phyloP scores from a whole-genome alignment of 2,329 filamentous ascomycete genomes.

The Aspergillus japonicus region DNA sequence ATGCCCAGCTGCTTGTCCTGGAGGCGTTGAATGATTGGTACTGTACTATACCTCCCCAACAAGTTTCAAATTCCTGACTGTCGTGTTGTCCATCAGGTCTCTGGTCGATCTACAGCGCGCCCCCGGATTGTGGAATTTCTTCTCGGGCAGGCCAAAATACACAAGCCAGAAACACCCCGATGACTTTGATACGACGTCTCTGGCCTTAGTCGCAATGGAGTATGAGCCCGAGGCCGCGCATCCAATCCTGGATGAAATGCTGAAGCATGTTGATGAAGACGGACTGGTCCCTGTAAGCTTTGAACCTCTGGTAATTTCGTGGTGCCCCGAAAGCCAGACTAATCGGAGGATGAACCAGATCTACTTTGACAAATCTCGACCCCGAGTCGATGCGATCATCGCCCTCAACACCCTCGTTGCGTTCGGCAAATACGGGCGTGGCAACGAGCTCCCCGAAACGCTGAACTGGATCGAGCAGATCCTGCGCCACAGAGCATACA shows the following conservation, averaged over 20 bases:
- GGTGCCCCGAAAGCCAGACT: too few species aligned
- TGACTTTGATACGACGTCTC: background rate
- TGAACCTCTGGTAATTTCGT: too few species aligned
- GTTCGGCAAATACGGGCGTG: constrained; percentile 7
- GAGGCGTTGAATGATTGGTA: too few species aligned
- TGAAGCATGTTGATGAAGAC: background rate
- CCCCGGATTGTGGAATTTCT: background rate
- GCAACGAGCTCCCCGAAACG: constrained; percentile 2
- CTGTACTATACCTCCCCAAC: too few species aligned
- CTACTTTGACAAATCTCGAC: background rate
- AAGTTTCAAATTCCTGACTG: too few species aligned
- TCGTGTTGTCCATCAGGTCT: too few species aligned
- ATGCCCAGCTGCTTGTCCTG: background rate
- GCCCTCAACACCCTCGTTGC: constrained; percentile 1
- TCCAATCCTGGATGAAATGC: background rate
- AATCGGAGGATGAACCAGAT: background rate
- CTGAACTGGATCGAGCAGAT: constrained; percentile 3
- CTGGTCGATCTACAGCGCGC: background rate
- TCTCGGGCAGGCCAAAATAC: background rate
- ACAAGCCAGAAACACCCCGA: background rate
- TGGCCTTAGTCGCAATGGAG: background rate
- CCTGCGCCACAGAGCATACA: constrained; percentile 7
- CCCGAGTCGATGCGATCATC: constrained; percentile 2
- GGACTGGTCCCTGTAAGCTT: background rate
- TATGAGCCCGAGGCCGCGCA: background rate